A percentile compares a stretch with the other conserved stretches of the same genome.
Evolutionary conservation across 768 basidiomycete species (phyloP).

Genomic region (Cystofilobasidium bisporidii): DNA sequence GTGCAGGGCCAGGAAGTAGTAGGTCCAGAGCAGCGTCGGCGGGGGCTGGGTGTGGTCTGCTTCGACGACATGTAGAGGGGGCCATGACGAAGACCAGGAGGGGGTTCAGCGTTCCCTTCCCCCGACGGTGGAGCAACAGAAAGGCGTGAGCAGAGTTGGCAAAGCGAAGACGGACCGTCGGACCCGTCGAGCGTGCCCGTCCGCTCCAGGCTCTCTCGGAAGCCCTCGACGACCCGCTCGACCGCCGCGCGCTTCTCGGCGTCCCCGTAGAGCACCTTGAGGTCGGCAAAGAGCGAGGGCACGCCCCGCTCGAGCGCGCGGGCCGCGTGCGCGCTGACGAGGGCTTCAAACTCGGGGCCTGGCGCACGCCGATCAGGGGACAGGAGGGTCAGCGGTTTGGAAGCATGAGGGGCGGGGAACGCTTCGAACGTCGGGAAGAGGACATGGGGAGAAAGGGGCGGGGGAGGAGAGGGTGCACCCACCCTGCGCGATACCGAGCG

Average conservation of each 20-base stretch:
- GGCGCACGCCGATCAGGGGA: conserved; percentile 7
- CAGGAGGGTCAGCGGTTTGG: neutral
- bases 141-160: neutral
- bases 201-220: conserved; percentile 38
- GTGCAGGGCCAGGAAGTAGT: conserved; percentile 91
- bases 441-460: too few relatives aligned
- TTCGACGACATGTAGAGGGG: too few relatives aligned
- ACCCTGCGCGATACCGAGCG: conserved; percentile 58
- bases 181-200: conserved; percentile 27
- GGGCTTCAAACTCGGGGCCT: conserved; percentile 60
- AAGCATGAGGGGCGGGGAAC: neutral
- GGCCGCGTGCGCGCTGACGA: conserved; percentile 58
- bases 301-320: conserved; percentile 69
- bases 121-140: neutral
- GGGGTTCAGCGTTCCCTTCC: too few relatives aligned
- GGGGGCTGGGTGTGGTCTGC: conserved; percentile 49
- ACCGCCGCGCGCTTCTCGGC: conserved; percentile 56
- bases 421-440: too few relatives aligned
- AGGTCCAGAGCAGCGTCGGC: conserved; percentile 80
- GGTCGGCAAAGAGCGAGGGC: conserved; percentile 83
- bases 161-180: conserved; percentile 4
- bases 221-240: conserved; percentile 57
- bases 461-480: conserved; percentile 13
- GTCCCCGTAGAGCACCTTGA: conserved; percentile 74
- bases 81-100: too few relatives aligned